Conservation (phyloP, 257 asterid genomes). For the Orobanche coerulescens region DNA sequence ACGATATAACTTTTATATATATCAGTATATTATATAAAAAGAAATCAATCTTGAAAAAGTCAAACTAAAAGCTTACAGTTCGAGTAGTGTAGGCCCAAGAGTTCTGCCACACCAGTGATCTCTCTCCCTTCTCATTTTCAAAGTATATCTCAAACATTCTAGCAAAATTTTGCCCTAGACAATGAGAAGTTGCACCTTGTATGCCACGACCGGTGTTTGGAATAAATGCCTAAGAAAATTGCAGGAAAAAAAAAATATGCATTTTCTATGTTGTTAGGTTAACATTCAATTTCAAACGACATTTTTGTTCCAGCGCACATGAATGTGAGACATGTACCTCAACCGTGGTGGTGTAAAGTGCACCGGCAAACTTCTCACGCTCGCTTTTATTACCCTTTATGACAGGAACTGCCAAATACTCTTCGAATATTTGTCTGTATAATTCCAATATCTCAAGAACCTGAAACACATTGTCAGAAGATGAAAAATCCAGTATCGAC, state of each 20-base stretch:
- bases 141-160: constrained; percentile 85
- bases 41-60: too few species aligned
- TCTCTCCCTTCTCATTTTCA: constrained; percentile 91
- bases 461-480: too few species aligned
- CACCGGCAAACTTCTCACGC: constrained; percentile 96
- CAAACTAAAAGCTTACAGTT: too few species aligned
- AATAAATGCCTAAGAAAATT: constrained; percentile 94
- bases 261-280: too few species aligned
- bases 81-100: constrained; percentile 96
- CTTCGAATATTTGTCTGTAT: constrained; percentile 84
- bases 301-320: too few species aligned
- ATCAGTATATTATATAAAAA: too few species aligned
- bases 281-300: too few species aligned
- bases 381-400: constrained; percentile 85
- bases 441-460: constrained; percentile 79
- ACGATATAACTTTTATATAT: too few species aligned
- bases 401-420: constrained; percentile 81
- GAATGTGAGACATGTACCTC: too few species aligned
- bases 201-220: constrained; percentile 96
- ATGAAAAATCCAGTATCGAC: too few species aligned
- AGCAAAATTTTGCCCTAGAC: constrained; percentile 92
- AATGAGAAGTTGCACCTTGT: constrained; percentile 98
- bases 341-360: constrained; percentile 84
- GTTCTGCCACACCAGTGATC: constrained; percentile 93
- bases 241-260: too few species aligned